These are phyloP conservation scores for Ascochyta clinopodiicola DNA, from an alignment of 2,329 filamentous ascomycete species.

Conservation along the genomic window DNA sequence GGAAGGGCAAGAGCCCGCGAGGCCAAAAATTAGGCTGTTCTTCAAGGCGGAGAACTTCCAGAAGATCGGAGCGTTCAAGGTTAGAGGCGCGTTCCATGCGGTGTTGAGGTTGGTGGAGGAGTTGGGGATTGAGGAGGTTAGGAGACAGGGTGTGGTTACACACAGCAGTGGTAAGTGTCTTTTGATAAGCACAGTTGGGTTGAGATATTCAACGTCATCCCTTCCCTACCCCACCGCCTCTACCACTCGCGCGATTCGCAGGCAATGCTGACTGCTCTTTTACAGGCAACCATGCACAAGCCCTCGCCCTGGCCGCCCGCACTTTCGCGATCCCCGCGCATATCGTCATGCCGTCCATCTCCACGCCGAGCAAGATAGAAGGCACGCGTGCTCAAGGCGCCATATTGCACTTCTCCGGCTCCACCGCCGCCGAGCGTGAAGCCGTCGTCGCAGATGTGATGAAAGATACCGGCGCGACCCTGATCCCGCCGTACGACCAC, in stretches of 20 bases:
- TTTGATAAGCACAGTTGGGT: neutral
- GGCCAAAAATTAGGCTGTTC: constrained; percentile 74
- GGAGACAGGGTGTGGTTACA: constrained; percentile 78
- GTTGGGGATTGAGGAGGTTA: constrained; percentile 45
- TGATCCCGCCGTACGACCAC: constrained; percentile 92
- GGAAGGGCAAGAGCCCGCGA: constrained; percentile 64
- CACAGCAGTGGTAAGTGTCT: constrained; percentile 77
- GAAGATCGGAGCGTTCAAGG: constrained; percentile 91
- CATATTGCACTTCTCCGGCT: constrained; percentile 79
- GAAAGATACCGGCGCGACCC: constrained; percentile 72
- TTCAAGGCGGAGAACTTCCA: constrained; percentile 98
- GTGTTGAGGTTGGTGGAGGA: constrained; percentile 72
- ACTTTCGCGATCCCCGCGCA: constrained; percentile 77
- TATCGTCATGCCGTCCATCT: constrained; percentile 92
- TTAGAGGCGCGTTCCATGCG: constrained; percentile 87
- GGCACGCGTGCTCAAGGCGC: constrained; percentile 82
- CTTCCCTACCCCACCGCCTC: neutral
- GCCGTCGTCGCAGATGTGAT: constrained; percentile 74
- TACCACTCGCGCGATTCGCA: neutral
- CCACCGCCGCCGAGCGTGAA: constrained; percentile 81
- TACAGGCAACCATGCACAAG: constrained; percentile 91
- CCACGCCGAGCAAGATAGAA: constrained; percentile 83
- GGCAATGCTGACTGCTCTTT: neutral
- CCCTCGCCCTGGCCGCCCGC: constrained; percentile 82
- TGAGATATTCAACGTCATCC: neutral